These are phyloP conservation scores for Colletotrichum euphorbiae DNA, from an alignment of 2,329 filamentous ascomycete species.

Conservation along the genomic window DNA sequence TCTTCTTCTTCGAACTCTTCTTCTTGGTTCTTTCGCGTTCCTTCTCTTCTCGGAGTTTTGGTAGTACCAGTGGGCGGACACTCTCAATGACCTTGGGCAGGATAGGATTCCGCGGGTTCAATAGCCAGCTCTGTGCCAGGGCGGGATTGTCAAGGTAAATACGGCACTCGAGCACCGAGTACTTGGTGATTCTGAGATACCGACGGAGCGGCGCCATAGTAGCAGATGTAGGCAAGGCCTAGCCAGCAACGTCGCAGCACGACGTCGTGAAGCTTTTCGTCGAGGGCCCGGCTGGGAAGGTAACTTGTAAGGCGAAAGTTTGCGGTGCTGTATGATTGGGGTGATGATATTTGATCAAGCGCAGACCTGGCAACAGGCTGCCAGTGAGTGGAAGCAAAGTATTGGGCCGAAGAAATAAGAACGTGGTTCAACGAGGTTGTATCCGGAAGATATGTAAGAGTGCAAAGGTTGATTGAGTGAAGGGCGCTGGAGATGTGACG, in stretches of 20 bases:
- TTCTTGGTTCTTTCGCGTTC: constrained; percentile 70
- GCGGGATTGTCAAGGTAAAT: constrained; percentile 95
- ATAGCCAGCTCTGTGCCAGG: constrained; percentile 84
- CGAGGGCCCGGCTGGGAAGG: too few relatives aligned
- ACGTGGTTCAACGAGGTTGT: background rate
- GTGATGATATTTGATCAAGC: too few relatives aligned
- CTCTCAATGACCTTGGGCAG: constrained; percentile 86
- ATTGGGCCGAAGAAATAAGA: background rate
- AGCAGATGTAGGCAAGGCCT: background rate
- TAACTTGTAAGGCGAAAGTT: too few relatives aligned
- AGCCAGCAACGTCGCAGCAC: background rate
- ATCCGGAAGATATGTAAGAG: background rate
- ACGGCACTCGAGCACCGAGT: constrained; percentile 94
- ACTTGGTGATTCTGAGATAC: constrained; percentile 91
- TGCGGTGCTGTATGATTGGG: too few relatives aligned
- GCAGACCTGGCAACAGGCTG: too few relatives aligned
- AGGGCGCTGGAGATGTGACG: constrained; percentile 21
- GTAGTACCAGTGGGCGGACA: constrained; percentile 86
- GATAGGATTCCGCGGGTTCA: constrained; percentile 79
- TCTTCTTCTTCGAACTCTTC: constrained; percentile 77
- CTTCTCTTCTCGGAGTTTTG: constrained; percentile 89
- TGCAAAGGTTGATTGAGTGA: background rate
- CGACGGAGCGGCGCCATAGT: constrained; percentile 87
- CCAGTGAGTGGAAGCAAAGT: too few relatives aligned
- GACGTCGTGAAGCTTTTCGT: too few relatives aligned